phyloP scores from a whole-genome alignment of 2,329 filamentous ascomycete genomes.

The Ploettnerulaceae sp. region DNA sequence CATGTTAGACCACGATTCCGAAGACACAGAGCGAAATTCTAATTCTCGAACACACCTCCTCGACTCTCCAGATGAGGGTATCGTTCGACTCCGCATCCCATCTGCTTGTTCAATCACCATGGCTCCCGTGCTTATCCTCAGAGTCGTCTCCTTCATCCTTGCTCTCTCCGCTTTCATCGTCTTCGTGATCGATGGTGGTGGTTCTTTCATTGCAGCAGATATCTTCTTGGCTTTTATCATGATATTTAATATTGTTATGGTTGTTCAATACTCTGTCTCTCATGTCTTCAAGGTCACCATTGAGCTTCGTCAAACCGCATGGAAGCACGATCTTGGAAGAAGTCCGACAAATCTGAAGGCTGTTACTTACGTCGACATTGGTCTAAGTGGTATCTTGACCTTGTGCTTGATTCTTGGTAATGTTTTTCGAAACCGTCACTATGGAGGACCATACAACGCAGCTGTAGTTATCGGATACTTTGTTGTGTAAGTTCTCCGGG shows the following conservation, averaged over 20 bases:
- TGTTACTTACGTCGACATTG: conserved; percentile 12
- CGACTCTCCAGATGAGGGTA: not conserved
- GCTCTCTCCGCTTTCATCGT: conserved; percentile 12
- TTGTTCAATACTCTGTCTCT: conserved; percentile 13
- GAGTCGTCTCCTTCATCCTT: conserved; percentile 7
- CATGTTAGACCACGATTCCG: too few species aligned
- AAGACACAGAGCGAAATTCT: conserved; percentile 4
- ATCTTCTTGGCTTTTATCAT: conserved; percentile 13
- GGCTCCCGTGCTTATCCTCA: conserved; percentile 6
- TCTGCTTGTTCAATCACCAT: conserved; percentile 10
- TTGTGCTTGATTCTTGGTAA: conserved; percentile 12
- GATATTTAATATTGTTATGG: conserved; percentile 11
- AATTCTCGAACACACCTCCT: conserved; percentile 8
- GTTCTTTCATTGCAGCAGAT: conserved; percentile 15
- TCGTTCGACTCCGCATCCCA: not conserved
- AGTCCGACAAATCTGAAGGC: conserved; percentile 5
- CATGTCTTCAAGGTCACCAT: conserved; percentile 18
- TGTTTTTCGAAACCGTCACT: not conserved
- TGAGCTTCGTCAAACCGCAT: conserved; percentile 11
- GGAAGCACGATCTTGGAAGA: conserved; percentile 5
- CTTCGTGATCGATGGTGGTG: conserved; percentile 10
- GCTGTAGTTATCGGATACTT: conserved; percentile 17
- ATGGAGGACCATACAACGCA: conserved; percentile 8
- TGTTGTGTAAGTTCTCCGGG: conserved; percentile 16
- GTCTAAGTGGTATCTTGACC: conserved; percentile 8